Conservation (phyloP, 768 basidiomycete species). For the Mycena olivaceomarginata region DNA sequence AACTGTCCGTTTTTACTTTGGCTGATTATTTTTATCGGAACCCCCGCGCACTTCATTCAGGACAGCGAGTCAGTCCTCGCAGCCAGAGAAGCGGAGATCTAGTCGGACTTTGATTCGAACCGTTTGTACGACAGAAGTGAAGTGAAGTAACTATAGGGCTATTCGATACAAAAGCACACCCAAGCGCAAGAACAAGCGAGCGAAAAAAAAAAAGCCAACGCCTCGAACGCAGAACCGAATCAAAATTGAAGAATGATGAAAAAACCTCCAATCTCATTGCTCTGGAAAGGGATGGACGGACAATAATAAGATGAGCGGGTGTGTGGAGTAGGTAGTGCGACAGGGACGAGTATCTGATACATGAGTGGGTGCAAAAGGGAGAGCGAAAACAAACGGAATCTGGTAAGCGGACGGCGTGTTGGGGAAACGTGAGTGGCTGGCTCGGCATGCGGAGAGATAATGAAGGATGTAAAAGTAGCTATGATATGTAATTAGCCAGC, state of each 20-base stretch:
- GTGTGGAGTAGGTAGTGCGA: slow-evolving; percentile 37
- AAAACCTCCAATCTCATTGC: slow-evolving; percentile 42
- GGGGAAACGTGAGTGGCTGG: slow-evolving; percentile 42
- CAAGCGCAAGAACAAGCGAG: neutral
- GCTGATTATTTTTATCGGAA: neutral
- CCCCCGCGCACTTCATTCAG: neutral
- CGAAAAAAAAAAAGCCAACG: neutral
- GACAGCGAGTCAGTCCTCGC: neutral
- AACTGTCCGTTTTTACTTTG: neutral
- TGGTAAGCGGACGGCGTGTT: slow-evolving; percentile 34
- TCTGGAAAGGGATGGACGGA: slow-evolving; percentile 28
- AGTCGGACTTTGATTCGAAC: neutral
- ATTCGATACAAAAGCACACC: slow-evolving; percentile 16
- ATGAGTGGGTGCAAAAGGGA: slow-evolving; percentile 39
- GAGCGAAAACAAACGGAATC: slow-evolving; percentile 27
- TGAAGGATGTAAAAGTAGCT: slow-evolving; percentile 32
- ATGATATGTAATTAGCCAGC: slow-evolving; percentile 41
- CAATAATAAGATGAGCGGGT: slow-evolving; percentile 40
- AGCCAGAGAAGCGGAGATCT: neutral
- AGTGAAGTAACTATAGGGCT: neutral
- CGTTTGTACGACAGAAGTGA: too few species aligned
- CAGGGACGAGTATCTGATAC: slow-evolving; percentile 47
- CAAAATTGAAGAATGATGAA: slow-evolving; percentile 2
- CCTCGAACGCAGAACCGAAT: neutral
- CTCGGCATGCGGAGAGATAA: slow-evolving; percentile 41